Evolutionary conservation across 371 early-diverging fungal genomes (phyloP).

Genomic region (Vavraia culicis): DNA sequence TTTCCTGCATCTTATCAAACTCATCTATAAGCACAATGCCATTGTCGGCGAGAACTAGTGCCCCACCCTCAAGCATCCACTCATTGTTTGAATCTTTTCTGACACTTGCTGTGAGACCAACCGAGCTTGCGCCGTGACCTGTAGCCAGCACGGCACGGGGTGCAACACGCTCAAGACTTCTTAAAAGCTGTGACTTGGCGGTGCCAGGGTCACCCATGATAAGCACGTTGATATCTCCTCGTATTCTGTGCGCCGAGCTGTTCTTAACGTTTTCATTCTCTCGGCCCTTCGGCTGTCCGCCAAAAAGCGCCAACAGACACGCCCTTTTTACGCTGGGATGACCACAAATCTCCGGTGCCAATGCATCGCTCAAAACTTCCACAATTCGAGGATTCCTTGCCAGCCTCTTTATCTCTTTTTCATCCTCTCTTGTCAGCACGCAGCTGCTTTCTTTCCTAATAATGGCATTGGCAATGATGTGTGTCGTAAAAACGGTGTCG

Average conservation of each 20-base stretch:
- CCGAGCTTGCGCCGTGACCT: constrained; percentile 93
- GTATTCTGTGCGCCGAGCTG: constrained; percentile 67
- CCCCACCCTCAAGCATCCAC: constrained; percentile 97
- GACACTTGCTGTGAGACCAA: constrained; percentile 93
- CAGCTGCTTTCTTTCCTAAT: constrained; percentile 62
- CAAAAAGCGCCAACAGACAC: constrained; percentile 76
- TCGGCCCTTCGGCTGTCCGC: constrained; percentile 76
- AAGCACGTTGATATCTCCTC: constrained; percentile 95
- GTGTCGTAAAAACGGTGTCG: constrained; percentile 53
- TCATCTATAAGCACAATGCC: constrained; percentile 93
- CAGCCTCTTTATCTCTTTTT: constrained; percentile 54
- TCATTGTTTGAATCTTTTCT: constrained; percentile 83
- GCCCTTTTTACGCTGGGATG: constrained; percentile 84
- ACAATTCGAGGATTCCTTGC: constrained; percentile 59
- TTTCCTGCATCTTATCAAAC: constrained; percentile 97
- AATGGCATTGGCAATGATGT: constrained; percentile 77
- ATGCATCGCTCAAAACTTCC: constrained; percentile 63
- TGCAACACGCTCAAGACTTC: constrained; percentile 76
- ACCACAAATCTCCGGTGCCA: constrained; percentile 97
- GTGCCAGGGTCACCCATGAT: constrained; percentile 96
- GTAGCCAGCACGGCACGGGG: constrained; percentile 88
- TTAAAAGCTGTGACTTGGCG: constrained; percentile 92
- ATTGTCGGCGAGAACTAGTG: constrained; percentile 84
- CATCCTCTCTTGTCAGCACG: constrained; percentile 72
- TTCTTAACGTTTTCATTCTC: constrained; percentile 44